Conservation (phyloP, 495 filamentous ascomycete genomes). For the Corynascus novoguineensis region DNA sequence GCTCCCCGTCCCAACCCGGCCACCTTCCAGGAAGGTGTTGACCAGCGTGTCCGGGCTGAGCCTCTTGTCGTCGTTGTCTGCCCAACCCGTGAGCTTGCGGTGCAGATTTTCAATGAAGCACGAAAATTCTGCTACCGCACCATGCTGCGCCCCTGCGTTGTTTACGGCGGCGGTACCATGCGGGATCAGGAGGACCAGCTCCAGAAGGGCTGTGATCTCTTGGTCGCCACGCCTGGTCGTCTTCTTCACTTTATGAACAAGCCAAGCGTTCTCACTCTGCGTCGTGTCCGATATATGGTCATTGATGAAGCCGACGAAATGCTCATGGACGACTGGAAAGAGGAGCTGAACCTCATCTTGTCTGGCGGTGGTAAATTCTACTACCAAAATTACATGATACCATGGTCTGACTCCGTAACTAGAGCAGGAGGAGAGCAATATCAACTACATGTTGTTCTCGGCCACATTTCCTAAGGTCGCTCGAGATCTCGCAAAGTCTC, state of each 20-base stretch:
- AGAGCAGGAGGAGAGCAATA: slow-evolving; percentile 76
- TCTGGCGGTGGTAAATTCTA: slow-evolving; percentile 62
- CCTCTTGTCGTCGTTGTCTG: slow-evolving; percentile 81
- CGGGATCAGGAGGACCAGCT: slow-evolving; percentile 64
- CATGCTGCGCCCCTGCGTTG: slow-evolving; percentile 87
- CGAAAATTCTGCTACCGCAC: slow-evolving; percentile 87
- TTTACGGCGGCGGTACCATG: slow-evolving; percentile 77
- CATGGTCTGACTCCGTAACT: slow-evolving; percentile 18
- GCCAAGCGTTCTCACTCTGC: slow-evolving; percentile 59
- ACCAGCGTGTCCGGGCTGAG: slow-evolving; percentile 60
- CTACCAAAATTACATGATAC: neutral
- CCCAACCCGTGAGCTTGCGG: slow-evolving; percentile 82
- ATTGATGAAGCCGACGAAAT: slow-evolving; percentile 96
- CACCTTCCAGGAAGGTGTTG: slow-evolving; percentile 35
- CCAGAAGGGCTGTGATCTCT: slow-evolving; percentile 76
- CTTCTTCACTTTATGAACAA: slow-evolving; percentile 75
- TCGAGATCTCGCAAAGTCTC: slow-evolving; percentile 67
- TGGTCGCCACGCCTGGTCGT: slow-evolving; percentile 84
- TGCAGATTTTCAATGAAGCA: slow-evolving; percentile 91
- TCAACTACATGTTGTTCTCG: slow-evolving; percentile 85
- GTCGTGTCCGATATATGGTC: slow-evolving; percentile 73
- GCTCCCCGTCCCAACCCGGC: slow-evolving; percentile 63
- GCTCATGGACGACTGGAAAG: slow-evolving; percentile 68
- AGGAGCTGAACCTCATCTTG: slow-evolving; percentile 65
- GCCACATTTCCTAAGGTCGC: slow-evolving; percentile 80